phyloP scores from a whole-genome alignment of 495 filamentous ascomycete species.

The Aspergillus sclerotioniger region DNA sequence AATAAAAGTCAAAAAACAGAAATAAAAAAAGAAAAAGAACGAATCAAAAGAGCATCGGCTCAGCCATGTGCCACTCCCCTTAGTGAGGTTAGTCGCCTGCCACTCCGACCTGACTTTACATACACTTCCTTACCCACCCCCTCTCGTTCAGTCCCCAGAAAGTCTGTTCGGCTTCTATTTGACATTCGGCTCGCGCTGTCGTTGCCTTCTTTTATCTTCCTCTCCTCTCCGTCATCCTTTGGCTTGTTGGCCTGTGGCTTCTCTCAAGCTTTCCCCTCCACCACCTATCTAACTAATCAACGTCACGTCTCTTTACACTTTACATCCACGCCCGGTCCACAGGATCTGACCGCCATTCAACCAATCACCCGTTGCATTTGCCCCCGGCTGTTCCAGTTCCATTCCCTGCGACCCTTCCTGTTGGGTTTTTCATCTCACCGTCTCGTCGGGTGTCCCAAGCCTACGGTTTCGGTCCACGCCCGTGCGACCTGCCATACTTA shows the following conservation, averaged over 20 bases:
- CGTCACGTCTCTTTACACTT: background rate
- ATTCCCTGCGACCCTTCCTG: conserved; percentile 17
- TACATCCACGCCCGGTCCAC: conserved; percentile 10
- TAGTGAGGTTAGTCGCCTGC: background rate
- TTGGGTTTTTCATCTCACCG: conserved; percentile 21
- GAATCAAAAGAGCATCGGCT: background rate
- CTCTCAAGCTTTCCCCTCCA: background rate
- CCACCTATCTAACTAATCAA: no score
- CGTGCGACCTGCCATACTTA: conserved; percentile 22
- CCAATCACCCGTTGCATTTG: conserved; percentile 19
- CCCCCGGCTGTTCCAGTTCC: conserved; percentile 7
- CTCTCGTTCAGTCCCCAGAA: conserved; percentile 17
- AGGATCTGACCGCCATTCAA: conserved; percentile 21
- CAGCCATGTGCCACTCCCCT: conserved; percentile 8
- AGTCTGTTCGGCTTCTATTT: conserved; percentile 25
- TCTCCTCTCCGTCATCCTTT: background rate
- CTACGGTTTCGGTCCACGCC: conserved; percentile 26
- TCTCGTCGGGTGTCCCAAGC: conserved; percentile 28
- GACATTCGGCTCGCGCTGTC: conserved; percentile 19
- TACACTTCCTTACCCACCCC: conserved; percentile 12
- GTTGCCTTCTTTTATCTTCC: conserved; percentile 7
- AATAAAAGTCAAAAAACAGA: conserved; percentile 3
- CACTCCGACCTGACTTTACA: conserved; percentile 1
- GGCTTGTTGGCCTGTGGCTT: background rate
- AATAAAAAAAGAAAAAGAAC: background rate